Evolutionary conservation across 2,329 filamentous ascomycete species (phyloP).

Genomic region (Ilyonectria mors-panacis): DNA sequence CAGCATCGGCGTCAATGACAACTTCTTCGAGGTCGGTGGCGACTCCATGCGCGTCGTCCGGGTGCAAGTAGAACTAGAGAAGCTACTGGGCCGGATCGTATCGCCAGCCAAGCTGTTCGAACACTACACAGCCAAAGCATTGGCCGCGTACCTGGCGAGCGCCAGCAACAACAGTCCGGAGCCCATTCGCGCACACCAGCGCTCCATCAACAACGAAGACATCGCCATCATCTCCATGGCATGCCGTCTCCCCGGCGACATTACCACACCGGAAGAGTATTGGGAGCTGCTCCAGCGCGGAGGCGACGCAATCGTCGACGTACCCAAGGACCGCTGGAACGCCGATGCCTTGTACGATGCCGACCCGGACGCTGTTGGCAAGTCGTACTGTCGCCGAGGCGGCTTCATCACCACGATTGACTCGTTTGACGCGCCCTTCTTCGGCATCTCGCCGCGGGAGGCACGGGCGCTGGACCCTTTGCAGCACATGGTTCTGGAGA

Average conservation of each 20-base stretch:
- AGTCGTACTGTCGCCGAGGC: slow-evolving; percentile 19
- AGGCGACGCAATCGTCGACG: background rate
- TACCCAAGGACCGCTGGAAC: slow-evolving; percentile 19
- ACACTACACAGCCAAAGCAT: background rate
- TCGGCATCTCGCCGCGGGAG: slow-evolving; percentile 62
- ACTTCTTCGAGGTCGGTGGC: slow-evolving; percentile 1
- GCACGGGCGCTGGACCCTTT: slow-evolving; percentile 64
- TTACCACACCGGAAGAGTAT: background rate
- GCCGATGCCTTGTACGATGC: slow-evolving; percentile 3
- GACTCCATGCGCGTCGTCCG: background rate
- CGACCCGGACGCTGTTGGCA: background rate
- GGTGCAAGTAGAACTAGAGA: background rate
- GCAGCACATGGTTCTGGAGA: slow-evolving; percentile 63
- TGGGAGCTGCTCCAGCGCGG: background rate
- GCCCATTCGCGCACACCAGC: background rate
- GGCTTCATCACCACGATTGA: background rate
- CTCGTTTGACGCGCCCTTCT: slow-evolving; percentile 62
- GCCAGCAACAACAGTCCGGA: background rate
- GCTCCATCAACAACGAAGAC: background rate
- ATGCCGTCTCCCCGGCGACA: background rate
- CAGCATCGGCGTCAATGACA: background rate
- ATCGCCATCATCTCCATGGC: background rate
- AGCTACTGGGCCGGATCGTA: background rate
- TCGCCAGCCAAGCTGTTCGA: background rate
- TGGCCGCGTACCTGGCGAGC: background rate